Evolutionary conservation across 2,329 filamentous ascomycete genomes (phyloP).

Genomic region (Curvularia sp.): DNA sequence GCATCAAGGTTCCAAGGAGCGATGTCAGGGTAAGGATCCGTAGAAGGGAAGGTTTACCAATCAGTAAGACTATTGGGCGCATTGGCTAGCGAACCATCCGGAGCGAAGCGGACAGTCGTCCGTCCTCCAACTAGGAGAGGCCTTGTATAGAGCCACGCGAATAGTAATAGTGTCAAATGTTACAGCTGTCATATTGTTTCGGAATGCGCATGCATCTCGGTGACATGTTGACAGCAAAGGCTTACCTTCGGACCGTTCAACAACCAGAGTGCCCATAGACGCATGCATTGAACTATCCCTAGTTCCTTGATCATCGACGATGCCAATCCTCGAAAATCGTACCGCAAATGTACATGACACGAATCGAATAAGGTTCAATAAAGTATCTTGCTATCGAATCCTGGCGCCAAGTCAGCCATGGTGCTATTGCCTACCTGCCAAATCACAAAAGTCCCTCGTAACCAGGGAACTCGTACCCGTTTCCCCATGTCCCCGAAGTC

Average conservation of each 20-base stretch:
- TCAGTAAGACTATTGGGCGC: constrained; percentile 18
- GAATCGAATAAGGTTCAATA: not conserved
- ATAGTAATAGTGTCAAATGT: not conserved
- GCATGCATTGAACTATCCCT: not conserved
- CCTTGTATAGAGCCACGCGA: constrained; percentile 1
- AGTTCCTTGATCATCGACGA: not conserved
- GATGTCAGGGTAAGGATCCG: constrained; percentile 64
- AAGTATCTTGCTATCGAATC: not conserved
- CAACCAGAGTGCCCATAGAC: not conserved
- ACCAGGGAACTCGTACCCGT: not conserved
- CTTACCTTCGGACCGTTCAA: not conserved
- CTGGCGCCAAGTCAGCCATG: not conserved
- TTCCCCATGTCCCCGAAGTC: constrained; percentile 2
- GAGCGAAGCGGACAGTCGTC: constrained; percentile 1
- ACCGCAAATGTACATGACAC: not conserved
- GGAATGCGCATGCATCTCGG: not conserved
- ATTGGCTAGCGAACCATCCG: constrained; percentile 19
- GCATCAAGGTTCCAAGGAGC: constrained; percentile 59
- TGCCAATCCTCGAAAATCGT: not conserved
- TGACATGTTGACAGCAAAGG: not conserved
- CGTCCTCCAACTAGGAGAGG: not conserved
- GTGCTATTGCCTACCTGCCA: not conserved
- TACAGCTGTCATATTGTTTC: not conserved
- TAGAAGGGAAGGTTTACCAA: constrained; percentile 41
- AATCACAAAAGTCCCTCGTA: not conserved